phyloP scores from a whole-genome alignment of 129 eudicot species.

The Glebionis coronaria region DNA sequence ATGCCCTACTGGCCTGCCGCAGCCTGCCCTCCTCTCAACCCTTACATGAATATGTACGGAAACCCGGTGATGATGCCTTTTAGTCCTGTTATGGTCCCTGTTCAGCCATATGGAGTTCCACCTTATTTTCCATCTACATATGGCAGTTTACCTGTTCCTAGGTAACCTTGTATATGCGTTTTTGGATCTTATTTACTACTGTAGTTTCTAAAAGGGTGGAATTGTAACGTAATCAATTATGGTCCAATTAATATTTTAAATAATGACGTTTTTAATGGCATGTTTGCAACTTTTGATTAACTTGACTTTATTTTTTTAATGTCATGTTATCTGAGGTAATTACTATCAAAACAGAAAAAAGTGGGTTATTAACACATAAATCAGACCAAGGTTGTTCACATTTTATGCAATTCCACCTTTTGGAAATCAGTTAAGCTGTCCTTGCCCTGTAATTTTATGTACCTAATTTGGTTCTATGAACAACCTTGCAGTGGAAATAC shows the following conservation, averaged over 20 bases:
- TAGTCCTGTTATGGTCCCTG: slow-evolving; percentile 49
- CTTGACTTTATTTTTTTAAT: too few species aligned
- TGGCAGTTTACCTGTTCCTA: slow-evolving; percentile 46
- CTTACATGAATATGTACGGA: slow-evolving; percentile 64
- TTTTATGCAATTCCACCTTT: too few species aligned
- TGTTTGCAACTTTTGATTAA: too few species aligned
- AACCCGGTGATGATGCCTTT: slow-evolving; percentile 69
- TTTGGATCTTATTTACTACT: background rate
- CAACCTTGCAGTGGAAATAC: slow-evolving; percentile 39
- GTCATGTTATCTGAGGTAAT: too few species aligned
- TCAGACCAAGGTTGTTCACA: too few species aligned
- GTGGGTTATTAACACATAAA: too few species aligned
- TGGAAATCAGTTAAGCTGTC: background rate
- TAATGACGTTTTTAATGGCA: too few species aligned
- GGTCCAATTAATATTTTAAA: too few species aligned
- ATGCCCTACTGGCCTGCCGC: slow-evolving; percentile 65
- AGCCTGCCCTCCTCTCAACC: slow-evolving; percentile 43
- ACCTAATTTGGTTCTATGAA: slow-evolving; percentile 16
- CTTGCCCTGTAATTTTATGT: background rate
- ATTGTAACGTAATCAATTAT: too few species aligned
- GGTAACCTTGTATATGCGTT: slow-evolving; percentile 40
- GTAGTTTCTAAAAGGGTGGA: background rate
- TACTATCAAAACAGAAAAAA: too few species aligned
- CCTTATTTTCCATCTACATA: slow-evolving; percentile 47
- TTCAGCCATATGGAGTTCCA: slow-evolving; percentile 48